Evolutionary conservation across 2,329 filamentous ascomycete species (phyloP).

Genomic region (Arthrobotrys conoides): DNA sequence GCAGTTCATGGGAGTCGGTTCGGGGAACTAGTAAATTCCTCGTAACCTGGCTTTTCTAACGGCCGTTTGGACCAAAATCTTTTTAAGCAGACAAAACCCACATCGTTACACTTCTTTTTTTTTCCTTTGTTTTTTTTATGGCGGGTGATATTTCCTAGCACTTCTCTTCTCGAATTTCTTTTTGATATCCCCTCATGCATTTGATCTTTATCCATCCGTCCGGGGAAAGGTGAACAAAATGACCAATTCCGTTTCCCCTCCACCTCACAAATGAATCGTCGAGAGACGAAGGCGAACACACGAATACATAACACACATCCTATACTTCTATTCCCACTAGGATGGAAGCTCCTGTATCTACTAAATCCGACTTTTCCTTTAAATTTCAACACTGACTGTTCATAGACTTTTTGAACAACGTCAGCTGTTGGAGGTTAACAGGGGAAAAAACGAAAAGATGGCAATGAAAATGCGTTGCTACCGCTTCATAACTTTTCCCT

Average conservation of each 20-base stretch:
- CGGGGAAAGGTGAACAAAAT: background rate
- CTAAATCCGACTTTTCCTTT: too few species aligned
- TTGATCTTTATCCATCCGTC: conserved; percentile 5
- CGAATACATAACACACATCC: background rate
- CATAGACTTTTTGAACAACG: too few species aligned
- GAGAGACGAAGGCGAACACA: background rate
- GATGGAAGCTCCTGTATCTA: too few species aligned
- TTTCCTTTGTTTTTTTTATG: background rate
- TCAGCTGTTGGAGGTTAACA: too few species aligned
- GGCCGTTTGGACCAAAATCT: background rate
- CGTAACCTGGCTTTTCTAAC: conserved; percentile 5
- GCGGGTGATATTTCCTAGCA: conserved; percentile 25
- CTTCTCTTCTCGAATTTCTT: background rate
- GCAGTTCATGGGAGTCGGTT: conserved; percentile 60
- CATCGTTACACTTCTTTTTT: conserved; percentile 5
- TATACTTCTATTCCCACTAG: background rate
- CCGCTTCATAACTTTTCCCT: background rate
- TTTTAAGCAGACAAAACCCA: conserved; percentile 11
- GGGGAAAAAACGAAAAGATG: too few species aligned
- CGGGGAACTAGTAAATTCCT: conserved; percentile 51
- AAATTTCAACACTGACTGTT: too few species aligned
- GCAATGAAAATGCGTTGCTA: background rate
- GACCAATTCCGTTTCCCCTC: background rate
- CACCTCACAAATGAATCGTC: background rate
- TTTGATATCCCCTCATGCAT: conserved; percentile 53